Evolutionary conservation across 331 rosid species (phyloP).

Genomic region (Ulmus americana): DNA sequence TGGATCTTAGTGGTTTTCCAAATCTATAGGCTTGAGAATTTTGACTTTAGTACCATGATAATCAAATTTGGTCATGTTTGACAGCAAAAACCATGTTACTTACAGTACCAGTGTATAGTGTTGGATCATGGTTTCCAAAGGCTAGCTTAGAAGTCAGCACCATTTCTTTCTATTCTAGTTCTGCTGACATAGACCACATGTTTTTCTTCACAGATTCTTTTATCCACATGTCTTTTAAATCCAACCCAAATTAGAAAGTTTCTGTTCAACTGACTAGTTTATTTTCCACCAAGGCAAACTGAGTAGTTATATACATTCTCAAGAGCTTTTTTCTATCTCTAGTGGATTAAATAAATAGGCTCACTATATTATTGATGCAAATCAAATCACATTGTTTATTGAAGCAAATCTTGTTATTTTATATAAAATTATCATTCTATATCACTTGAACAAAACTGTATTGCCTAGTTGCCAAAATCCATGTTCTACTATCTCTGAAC

Average conservation of each 20-base stretch:
- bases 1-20: not conserved
- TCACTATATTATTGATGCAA: conserved; percentile 11
- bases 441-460: not conserved
- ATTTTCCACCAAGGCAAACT: not conserved
- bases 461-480: conserved; percentile 6
- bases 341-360: not conserved
- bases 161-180: conserved; percentile 22
- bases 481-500: conserved; percentile 11
- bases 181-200: conserved; percentile 45
- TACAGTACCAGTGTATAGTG: not conserved
- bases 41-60: not conserved
- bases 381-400: conserved; percentile 21
- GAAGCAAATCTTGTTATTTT: conserved; percentile 16
- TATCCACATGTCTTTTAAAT: conserved; percentile 42
- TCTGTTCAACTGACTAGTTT: conserved; percentile 12
- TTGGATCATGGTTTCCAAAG: conserved; percentile 11
- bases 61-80: conserved; percentile 11
- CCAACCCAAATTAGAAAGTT: conserved; percentile 16
- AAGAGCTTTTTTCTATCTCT: conserved; percentile 2
- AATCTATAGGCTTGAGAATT: not conserved
- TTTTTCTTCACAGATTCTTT: conserved; percentile 39
- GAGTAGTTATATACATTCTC: not conserved
- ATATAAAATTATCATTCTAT: conserved; percentile 19
- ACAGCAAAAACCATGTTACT: conserved; percentile 18
- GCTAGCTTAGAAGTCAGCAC: conserved; percentile 7